Conservation (phyloP, 805 yeast species). For the Saccharomycopsis sp. region DNA sequence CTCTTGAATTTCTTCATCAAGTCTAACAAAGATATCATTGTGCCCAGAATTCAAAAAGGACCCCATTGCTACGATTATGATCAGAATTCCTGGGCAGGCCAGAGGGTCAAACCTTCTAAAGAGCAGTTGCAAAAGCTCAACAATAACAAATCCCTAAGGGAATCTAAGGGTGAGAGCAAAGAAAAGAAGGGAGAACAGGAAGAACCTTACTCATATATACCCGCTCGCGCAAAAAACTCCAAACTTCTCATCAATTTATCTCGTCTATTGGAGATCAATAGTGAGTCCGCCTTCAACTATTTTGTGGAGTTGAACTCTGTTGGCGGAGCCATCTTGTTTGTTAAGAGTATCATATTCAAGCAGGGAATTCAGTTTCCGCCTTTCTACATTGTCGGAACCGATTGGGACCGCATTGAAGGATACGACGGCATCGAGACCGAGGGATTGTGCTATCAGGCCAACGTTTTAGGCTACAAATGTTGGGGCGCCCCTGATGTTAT, state of each 20-base stretch:
- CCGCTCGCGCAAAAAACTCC: constrained; percentile 6
- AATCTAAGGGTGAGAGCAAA: not conserved
- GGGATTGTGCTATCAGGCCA: constrained; percentile 44
- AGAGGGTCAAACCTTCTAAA: constrained; percentile 24
- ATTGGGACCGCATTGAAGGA: constrained; percentile 38
- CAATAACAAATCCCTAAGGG: constrained; percentile 2
- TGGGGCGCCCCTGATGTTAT: constrained; percentile 44
- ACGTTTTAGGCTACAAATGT: constrained; percentile 38
- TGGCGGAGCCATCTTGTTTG: constrained; percentile 45
- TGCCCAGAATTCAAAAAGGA: constrained; percentile 26
- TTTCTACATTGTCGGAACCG: constrained; percentile 35
- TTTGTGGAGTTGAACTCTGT: constrained; percentile 36
- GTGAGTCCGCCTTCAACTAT: constrained; percentile 17
- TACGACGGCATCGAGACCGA: constrained; percentile 47
- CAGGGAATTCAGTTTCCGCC: constrained; percentile 40
- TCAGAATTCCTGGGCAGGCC: constrained; percentile 31
- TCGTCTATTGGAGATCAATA: constrained; percentile 9
- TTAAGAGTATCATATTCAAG: constrained; percentile 36
- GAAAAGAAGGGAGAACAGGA: not conserved
- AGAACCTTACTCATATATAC: constrained; percentile 26
- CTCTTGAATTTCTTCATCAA: constrained; percentile 25
- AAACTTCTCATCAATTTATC: constrained; percentile 3
- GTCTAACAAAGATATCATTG: constrained; percentile 28
- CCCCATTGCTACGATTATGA: constrained; percentile 28
- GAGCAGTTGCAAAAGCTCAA: constrained; percentile 19